Base-by-base conservation (phyloP, 805 yeast genomes). In the Starmerella powellii region DNA sequence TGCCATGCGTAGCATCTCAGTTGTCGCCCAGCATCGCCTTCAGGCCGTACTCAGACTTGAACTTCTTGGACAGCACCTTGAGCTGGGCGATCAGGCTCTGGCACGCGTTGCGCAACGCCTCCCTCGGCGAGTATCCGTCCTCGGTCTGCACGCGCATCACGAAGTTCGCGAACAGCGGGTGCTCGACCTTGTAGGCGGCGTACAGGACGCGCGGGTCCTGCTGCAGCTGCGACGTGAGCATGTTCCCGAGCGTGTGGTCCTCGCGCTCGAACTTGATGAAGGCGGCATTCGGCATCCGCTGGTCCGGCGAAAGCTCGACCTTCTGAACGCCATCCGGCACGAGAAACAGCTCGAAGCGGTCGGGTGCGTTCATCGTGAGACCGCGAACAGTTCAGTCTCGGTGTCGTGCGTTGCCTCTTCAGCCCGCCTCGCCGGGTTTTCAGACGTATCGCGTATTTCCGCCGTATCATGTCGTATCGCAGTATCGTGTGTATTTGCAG, bases 271-370 rank as follows among this genome's bases (percentile, higher is more conserved):
- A 85, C 48, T 84, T 85, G 52, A 91, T 73, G 47, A 87, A 75
- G 36, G 94, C 87, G 34, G 97, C 93, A 60, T 91, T 91, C 18
- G 97, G 95, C 28, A 88, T 91, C 56, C 87, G 82, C 43, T 93
- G 77, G 64, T 91, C 99, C 6, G 96, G 95, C 24, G 86, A 80
- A 41, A 91, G 77, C 48, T 79, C 78, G 47, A 91, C 71, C 83
- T 91, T 91, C 40, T 88, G 81, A 41, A 84, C 93, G 41, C 98
- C 97, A 62, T 91, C 99, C n/a, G 96, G 97, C 55, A 91, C 71
- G 54, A 91, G 75, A 61, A 91, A 91, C 31, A 91, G 75, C 70
- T 91, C 99, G 62, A 88, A 91, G 72, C 98, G 80, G 67, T 91
- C 98, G 64, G 99, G 99, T 57, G 97, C 97, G 67, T 91, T 91